Percentiles rank a stretch among this genome's conserved stretches.
These are phyloP conservation scores for Incumbomyces lentus DNA, from an alignment of 2,329 filamentous ascomycete genomes.

Conservation along the genomic window DNA sequence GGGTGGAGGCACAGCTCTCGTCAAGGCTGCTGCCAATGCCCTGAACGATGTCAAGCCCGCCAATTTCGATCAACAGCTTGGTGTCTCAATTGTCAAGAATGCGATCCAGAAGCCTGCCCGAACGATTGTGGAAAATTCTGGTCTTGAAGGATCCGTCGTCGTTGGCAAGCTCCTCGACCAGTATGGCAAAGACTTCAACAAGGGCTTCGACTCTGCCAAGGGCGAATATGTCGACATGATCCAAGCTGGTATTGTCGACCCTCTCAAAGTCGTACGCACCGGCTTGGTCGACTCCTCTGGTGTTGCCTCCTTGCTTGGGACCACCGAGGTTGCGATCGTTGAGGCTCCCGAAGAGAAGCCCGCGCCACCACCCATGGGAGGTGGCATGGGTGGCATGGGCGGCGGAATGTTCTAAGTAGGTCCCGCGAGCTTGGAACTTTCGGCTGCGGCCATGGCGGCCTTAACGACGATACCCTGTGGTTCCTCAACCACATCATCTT, in stretches of 20 bases:
- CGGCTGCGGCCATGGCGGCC: background rate
- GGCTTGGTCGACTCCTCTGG: conserved; percentile 89
- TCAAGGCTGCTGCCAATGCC: conserved; percentile 91
- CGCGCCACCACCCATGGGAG: conserved; percentile 41
- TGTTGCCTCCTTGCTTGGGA: conserved; percentile 92
- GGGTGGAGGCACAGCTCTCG: conserved; percentile 92
- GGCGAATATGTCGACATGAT: conserved; percentile 99
- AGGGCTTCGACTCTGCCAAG: conserved; percentile 91
- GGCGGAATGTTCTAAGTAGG: conserved; percentile 54
- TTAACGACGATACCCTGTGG: conserved; percentile 1
- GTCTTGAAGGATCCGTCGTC: conserved; percentile 87
- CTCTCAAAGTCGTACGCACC: conserved; percentile 98
- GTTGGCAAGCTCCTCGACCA: conserved; percentile 98
- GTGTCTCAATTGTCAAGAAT: conserved; percentile 94
- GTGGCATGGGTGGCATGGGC: conserved; percentile 51
- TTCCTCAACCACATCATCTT: background rate
- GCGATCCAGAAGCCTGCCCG: conserved; percentile 92
- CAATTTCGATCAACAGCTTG: conserved; percentile 99
- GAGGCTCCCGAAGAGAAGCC: conserved; percentile 91
- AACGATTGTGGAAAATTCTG: conserved; percentile 95
- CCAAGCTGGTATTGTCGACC: conserved; percentile 87
- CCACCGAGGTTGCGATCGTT: conserved; percentile 95
- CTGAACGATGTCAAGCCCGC: conserved; percentile 69
- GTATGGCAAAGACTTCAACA: conserved; percentile 87
- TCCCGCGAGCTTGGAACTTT: background rate